Percentiles rank a stretch among this genome's conserved stretches.
Evolutionary conservation across 306 rosid species (phyloP).

Genomic region (Dalbergia cochinchinensis): DNA sequence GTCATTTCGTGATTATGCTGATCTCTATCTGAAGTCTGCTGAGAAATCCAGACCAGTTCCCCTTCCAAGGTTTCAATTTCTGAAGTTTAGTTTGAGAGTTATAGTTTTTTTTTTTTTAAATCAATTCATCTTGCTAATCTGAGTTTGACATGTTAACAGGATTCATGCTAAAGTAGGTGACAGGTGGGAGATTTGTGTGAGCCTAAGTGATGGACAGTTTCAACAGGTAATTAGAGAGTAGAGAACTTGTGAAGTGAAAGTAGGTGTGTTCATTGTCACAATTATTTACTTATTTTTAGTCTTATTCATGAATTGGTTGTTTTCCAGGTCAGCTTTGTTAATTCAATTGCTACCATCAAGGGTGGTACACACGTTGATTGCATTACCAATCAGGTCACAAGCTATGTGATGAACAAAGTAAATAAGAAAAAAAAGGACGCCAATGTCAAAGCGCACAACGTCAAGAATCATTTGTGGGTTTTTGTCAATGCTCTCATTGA

Average conservation of each 20-base stretch:
- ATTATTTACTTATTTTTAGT: not conserved
- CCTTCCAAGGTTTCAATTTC: constrained; percentile 68
- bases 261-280: constrained; percentile 4
- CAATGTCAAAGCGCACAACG: constrained; percentile 88
- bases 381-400: constrained; percentile 80
- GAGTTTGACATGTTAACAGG: constrained; percentile 50
- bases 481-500: constrained; percentile 81
- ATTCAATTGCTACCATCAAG: constrained; percentile 83
- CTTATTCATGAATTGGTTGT: constrained; percentile 29
- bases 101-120: not conserved
- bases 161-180: constrained; percentile 75
- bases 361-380: constrained; percentile 97
- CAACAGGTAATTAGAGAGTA: constrained; percentile 68
- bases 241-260: not conserved
- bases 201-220: constrained; percentile 92
- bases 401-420: constrained; percentile 75
- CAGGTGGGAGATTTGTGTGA: constrained; percentile 91
- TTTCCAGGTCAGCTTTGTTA: constrained; percentile 88
- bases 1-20: constrained; percentile 81
- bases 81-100: not conserved
- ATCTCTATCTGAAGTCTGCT: constrained; percentile 79
- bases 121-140: constrained; percentile 20
- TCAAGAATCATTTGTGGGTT: constrained; percentile 73
- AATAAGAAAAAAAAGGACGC: constrained; percentile 95
- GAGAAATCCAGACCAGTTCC: constrained; percentile 54